Base-by-base conservation (phyloP, 2,329 filamentous ascomycete genomes). In the Colletotrichum tabaci region DNA sequence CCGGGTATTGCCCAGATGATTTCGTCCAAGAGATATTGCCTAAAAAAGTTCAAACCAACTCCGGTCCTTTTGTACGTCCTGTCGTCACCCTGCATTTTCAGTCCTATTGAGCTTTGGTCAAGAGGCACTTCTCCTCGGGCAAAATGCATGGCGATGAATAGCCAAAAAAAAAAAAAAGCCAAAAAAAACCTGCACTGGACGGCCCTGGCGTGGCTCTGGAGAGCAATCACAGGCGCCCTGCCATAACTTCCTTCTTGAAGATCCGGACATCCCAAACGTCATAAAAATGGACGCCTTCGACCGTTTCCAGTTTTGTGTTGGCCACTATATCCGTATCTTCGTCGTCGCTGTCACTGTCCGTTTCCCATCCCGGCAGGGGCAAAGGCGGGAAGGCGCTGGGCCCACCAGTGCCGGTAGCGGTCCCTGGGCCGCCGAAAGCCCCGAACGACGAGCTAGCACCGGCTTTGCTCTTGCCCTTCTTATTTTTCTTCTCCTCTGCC, bases 241-340 rank as follows among this genome's bases (percentile, higher is more conserved):
- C 74, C 42, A 86, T 81, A 60, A 90, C 79, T 76, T 90, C 88
- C 78, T 89, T 90, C 75, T 88, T 84, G 74, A 90, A 91, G 61
- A 91, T 90, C 72, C 83, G 83, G 46, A 90, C 83, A 0, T 83
- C 87, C 73, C 74, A 79, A 7, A 87, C 79, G 56, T 87, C 84
- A 60, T 82, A 84, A 72, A 86, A 86, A 8, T 78, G 77, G 10
- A 84, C 75, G 3, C 77, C 78, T 21, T 85, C 82, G 3, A 83
- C 71, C 9, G 82, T 79, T 70, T 84, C 81, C 8, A 86, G 77
- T 72, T 79, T 83, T 44, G 77, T 61, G 5, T 73, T 74, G 1
- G 74, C 72, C 16, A 68, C 61, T 3, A 50, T 49, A 4, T 66
- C 67, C n/a, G 75, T 75, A 1, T 77, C 78, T 3, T 81, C 78